phyloP scores from a whole-genome alignment of 2,329 filamentous ascomycete genomes.

The Cordyceps tenuipes region DNA sequence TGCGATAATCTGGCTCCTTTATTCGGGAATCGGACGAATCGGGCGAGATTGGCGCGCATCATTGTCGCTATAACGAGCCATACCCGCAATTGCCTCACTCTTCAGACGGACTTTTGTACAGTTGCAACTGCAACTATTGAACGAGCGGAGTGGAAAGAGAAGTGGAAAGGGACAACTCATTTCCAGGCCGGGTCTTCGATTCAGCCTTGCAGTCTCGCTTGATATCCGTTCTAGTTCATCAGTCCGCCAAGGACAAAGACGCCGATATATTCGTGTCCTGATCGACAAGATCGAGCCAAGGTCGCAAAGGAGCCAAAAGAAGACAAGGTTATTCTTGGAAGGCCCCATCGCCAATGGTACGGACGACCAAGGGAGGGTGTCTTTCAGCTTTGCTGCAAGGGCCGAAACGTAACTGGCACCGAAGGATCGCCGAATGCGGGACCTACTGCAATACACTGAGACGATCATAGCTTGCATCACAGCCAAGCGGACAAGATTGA shows the following conservation, averaged over 20 bases:
- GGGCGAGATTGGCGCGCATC: background rate
- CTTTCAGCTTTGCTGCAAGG: slow-evolving; percentile 5
- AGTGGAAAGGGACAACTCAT: background rate
- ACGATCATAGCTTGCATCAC: slow-evolving; percentile 3
- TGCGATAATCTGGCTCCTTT: background rate
- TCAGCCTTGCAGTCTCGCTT: slow-evolving; percentile 2
- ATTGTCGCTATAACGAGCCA: background rate
- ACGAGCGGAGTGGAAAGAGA: background rate
- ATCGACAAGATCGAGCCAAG: background rate
- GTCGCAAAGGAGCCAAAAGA: background rate
- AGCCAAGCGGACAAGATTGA: background rate
- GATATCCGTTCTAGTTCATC: background rate
- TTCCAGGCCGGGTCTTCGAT: background rate
- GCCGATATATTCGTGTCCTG: background rate
- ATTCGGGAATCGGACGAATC: background rate
- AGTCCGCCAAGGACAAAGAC: background rate
- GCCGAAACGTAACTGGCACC: background rate
- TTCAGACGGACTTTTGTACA: background rate
- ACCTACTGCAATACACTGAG: background rate
- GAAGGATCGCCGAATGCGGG: slow-evolving; percentile 1
- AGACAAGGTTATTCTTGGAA: slow-evolving; percentile 2
- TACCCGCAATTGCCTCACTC: background rate
- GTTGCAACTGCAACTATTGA: background rate
- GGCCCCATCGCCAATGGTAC: background rate
- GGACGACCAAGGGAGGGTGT: background rate